A percentile compares a stretch with the other conserved stretches of the same genome.
Conservation (phyloP, 495 filamentous ascomycete species). For the Achaetomiella virescens region DNA sequence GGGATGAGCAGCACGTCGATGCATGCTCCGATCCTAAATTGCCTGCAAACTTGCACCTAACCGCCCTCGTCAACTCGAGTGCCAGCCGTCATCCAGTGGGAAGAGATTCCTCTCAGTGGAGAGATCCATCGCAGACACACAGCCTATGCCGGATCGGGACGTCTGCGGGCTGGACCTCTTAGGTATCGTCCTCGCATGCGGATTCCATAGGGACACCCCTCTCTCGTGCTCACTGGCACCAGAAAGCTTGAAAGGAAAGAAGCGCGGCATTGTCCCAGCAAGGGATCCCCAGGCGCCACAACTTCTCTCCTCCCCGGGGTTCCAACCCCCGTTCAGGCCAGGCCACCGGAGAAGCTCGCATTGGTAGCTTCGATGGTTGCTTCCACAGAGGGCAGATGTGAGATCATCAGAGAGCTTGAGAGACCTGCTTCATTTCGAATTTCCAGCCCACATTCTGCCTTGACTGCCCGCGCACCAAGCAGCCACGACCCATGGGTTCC, state of each 20-base stretch:
- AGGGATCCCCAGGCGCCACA: too few species aligned
- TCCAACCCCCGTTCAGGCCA: neutral
- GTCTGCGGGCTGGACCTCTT: conserved; percentile 7
- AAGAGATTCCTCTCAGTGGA: neutral
- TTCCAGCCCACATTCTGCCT: too few species aligned
- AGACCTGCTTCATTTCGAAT: neutral
- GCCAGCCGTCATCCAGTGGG: neutral
- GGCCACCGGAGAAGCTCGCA: neutral
- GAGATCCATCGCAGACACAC: conserved; percentile 5
- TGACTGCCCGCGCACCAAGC: neutral
- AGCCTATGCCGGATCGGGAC: conserved; percentile 20
- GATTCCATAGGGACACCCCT: neutral
- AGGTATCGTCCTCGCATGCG: conserved; percentile 4
- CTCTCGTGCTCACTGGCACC: neutral
- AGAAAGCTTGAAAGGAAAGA: neutral
- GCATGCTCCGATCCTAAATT: neutral
- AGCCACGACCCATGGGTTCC: neutral
- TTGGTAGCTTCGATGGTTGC: neutral
- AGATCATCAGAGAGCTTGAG: neutral
- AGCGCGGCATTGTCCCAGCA: too few species aligned
- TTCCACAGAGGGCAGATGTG: neutral
- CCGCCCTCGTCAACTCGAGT: neutral
- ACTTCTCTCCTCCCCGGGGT: too few species aligned
- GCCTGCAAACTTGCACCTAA: conserved; percentile 2
- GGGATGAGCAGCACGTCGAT: neutral